Base-by-base conservation (phyloP, 2,329 filamentous ascomycete genomes). In the Aspergillus fumigatiaffinis region DNA sequence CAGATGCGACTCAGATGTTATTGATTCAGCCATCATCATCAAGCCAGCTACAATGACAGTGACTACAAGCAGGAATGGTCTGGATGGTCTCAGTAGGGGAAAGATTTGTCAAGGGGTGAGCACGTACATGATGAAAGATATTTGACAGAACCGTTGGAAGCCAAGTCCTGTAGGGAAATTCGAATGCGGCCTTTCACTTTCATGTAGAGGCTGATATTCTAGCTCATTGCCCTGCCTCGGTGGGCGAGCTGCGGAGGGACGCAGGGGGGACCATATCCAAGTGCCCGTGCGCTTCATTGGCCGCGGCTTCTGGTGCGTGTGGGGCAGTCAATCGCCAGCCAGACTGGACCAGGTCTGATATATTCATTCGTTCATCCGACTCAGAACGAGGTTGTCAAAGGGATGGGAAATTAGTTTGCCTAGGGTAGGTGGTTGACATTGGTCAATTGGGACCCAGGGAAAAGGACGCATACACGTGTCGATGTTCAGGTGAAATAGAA, bases 1-100 rank as follows among this genome's bases (percentile, higher is more conserved):
- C 56, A 72, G 67, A 50, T 72, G 60, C 14, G 61, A 65, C 42
- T 57, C 51, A 25, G 57, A 51, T 8, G 60, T 12, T 7, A 29
- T 28, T 20, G 54, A 59, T 51, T 60, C 59, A n/a, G 58, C 53
- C 63, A 68, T 69, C 38, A 26, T 52, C n/a, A 56, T 35, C 21
- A 57, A 28, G 12, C 61, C 51, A 6, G 57, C 58, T 14, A 59
- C 32, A 5, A 62, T 52, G 21, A 61, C 20, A 26, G 59, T 59
- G 51, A 42, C 6, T 17, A 55, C 53, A 9, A 57, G 57, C 12
- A 60, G 38, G 7, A 51, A 21, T n/a, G 56, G 48, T 26, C 53
- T 56, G 32, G 21, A 14, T 6, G 21, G 8, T 10, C 8, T 46
- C 4, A 20, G 42, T 46, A 10, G 10, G 42, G 8, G 42, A 14